phyloP scores from a whole-genome alignment of 306 rosid genomes.

The cucumber (Cucumis sativus) region Cucumber_9930_V3 NC_026655.2:60001-60500 shows the following conservation, averaged over 20 bases:
- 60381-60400: slow-evolving; percentile 61
- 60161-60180: slow-evolving; percentile 76
- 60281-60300: slow-evolving; percentile 70
- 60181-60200: slow-evolving; percentile 66
- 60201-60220: slow-evolving; percentile 87
- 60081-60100: neutral
- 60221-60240: slow-evolving; percentile 68
- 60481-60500: slow-evolving; percentile 76
- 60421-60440: slow-evolving; percentile 77
- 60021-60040: neutral
- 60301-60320: slow-evolving; percentile 81
- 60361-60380: slow-evolving; percentile 67
- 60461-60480: slow-evolving; percentile 62
- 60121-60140: neutral
- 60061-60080: neutral
- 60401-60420: slow-evolving; percentile 80
- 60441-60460: slow-evolving; percentile 75
- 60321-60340: slow-evolving; percentile 98
- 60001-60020: neutral
- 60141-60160: slow-evolving; percentile 47
- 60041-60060: neutral
- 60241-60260: slow-evolving; percentile 45
- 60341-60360: slow-evolving; percentile 65
- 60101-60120: neutral
- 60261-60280: slow-evolving; percentile 84